phyloP scores from a whole-genome alignment of 2,329 filamentous ascomycete genomes.

The Leptographium galeiforme region DNA sequence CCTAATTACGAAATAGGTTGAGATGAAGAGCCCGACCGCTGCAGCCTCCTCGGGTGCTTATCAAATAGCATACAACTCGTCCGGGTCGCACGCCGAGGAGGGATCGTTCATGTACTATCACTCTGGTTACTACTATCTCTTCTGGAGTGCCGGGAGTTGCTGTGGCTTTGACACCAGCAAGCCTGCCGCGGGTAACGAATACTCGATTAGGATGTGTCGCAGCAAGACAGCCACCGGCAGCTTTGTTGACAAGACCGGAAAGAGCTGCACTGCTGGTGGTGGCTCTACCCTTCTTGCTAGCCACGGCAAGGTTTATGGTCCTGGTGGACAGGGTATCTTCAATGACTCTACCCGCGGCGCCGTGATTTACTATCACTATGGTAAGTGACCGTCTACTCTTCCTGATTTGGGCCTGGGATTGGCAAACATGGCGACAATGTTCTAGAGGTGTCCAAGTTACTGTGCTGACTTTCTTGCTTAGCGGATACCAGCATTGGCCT shows the following conservation, averaged over 20 bases:
- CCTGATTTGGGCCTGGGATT: not conserved
- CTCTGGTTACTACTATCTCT: conserved; percentile 46
- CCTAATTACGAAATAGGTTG: not conserved
- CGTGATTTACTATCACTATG: conserved; percentile 45
- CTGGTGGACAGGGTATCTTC: conserved; percentile 48
- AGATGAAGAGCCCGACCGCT: conserved; percentile 26
- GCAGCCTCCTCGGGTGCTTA: conserved; percentile 14
- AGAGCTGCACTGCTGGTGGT: conserved; percentile 38
- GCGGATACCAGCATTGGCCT: not conserved
- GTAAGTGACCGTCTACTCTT: not conserved
- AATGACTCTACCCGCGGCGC: conserved; percentile 33
- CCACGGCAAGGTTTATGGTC: conserved; percentile 45
- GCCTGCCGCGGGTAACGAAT: conserved; percentile 46
- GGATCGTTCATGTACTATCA: conserved; percentile 39
- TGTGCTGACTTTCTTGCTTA: not conserved
- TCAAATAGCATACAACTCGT: conserved; percentile 23
- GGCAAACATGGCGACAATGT: not conserved
- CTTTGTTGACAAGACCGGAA: conserved; percentile 44
- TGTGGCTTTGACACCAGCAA: conserved; percentile 40
- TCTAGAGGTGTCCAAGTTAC: not conserved
- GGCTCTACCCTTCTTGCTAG: conserved; percentile 44
- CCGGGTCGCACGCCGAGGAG: conserved; percentile 29
- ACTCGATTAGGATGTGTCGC: conserved; percentile 51
- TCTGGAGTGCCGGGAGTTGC: conserved; percentile 48
- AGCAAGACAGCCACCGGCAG: conserved; percentile 33